Evolutionary conservation across 768 basidiomycete genomes (phyloP), one percentile per base, ranked within the genome.

Genomic region (Amanita molliuscula): DNA sequence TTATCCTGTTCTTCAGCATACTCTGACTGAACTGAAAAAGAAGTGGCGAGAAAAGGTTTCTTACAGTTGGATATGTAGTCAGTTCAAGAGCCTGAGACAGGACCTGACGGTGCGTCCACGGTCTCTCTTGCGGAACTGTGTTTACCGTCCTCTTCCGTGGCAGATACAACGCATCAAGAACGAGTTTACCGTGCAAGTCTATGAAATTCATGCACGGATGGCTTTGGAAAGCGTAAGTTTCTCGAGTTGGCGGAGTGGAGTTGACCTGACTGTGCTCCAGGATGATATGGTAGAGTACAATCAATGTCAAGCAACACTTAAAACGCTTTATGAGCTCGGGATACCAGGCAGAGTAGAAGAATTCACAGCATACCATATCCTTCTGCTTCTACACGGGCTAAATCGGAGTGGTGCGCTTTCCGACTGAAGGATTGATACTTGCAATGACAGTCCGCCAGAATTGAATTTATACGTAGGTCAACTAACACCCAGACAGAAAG

Each of bases 91-190:
- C 63, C 70, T 99, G 52, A 82, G 96, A 36, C 96, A 98, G 65
- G 96, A 99, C 72, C 75, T 99, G 53, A 98, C 94, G 57, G 95
- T 95, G 69, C 71, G 88, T 78, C 41, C 28, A 51, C 41, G 50
- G 44, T 34, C 11, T 48, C 20, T 45, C 21, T 9, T 45, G 6
- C 23, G 21, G n/a, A 26, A 11, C 21, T 13, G 25, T 18, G 48
- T 33, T 50, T 29, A 50, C 48, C 25, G 8, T 5, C 34, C 25
- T 4, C 16, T 15, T 36, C 4, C 29, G 18, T 21, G 18, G 20
- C 13, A 98, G 95, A 95, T 99, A 20, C 96, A 99, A 70, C 84
- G 96, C 28, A 96, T 99, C 57, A 97, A 96, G 71, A 98, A 96
- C 58, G 90, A 95, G 49, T 96, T 99, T 60, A 97, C 96, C 6